Evolutionary conservation across 108 stramenopile species (phyloP), one percentile per base, ranked within the genome.

Genomic region (Aurantiochytrium sp.): DNA sequence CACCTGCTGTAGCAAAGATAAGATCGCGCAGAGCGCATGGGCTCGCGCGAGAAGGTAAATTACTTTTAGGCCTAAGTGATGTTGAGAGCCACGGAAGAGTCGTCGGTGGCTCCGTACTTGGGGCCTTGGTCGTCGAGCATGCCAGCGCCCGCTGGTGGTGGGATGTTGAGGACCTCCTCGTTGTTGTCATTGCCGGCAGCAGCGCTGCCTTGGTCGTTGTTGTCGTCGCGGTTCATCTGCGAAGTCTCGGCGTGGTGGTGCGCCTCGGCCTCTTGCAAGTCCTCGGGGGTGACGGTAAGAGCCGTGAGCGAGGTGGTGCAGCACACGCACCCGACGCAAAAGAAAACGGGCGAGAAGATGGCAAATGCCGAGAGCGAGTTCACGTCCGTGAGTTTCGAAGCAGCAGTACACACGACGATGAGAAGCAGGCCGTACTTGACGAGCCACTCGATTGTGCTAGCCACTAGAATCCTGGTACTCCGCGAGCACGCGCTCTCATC

Each of bases 221-320:
- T 24, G 32, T 48, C 73, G 15, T 81, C 45, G 45, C 73, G 42
- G 42, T 41, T 48, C 45, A 41, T 41, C 73, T 81, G 73, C 0
- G 73, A 41, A 48, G 73, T 48, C 45, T 81, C 73, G 6, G 39
- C 73, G n/a, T 81, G 73, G n/a, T 81, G 73, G 6, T 81, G 73
- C 12, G 39, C 42, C 45, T 81, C 42, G 42, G 39, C 42, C 45
- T 81, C 42, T 24, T 41, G n/a, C 6, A 81, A n/a, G 32, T 81
- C 73, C 24, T 81, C 73, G 6, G 73, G 42, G 39, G 73, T 48
- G 45, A 81, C 45, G 17, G 73, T 81, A 24, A 81, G n/a, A 48
- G 73, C 73, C 24, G 73, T 81, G 21, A 41, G 24, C 21, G 73
- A 81, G 73, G 42, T 48, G 8, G 45, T 19, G 45, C 73, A 81